Conservation (phyloP, 306 rosid genomes). For the Potentilla sterilis region DNA sequence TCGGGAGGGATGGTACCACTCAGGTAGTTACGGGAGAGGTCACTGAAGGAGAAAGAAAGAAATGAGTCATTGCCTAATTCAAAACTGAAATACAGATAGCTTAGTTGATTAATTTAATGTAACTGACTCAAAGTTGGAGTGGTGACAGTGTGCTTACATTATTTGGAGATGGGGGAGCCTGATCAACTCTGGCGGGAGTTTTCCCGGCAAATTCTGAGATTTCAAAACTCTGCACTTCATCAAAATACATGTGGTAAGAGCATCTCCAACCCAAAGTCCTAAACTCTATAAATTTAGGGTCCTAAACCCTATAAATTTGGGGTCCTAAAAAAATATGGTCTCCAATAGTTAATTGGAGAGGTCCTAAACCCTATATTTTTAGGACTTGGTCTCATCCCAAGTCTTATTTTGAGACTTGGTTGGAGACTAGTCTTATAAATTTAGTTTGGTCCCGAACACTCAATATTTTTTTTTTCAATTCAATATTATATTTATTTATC, state of each 20-base stretch:
- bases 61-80: neutral
- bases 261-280: no score
- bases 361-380: no score
- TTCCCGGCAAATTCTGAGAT: slow-evolving; percentile 51
- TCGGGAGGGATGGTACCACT: slow-evolving; percentile 56
- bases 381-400: no score
- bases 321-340: no score
- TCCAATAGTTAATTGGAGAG: no score
- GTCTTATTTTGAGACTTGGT: no score
- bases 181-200: slow-evolving; percentile 45
- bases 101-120: neutral
- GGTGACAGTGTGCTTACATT: slow-evolving; percentile 35
- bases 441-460: no score
- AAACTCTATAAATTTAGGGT: no score
- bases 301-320: no score
- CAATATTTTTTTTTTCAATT: no score
- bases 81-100: neutral
- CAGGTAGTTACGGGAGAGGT: slow-evolving; percentile 58
- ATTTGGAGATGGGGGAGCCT: slow-evolving; percentile 49
- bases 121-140: neutral
- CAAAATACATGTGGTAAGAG: neutral
- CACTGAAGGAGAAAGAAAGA: slow-evolving; percentile 34
- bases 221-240: slow-evolving; percentile 42
- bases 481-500: no score
- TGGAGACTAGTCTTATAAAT: no score